Evolutionary conservation across 352 stramenopile genomes (phyloP).

Genomic region (Pythium monospermum): DNA sequence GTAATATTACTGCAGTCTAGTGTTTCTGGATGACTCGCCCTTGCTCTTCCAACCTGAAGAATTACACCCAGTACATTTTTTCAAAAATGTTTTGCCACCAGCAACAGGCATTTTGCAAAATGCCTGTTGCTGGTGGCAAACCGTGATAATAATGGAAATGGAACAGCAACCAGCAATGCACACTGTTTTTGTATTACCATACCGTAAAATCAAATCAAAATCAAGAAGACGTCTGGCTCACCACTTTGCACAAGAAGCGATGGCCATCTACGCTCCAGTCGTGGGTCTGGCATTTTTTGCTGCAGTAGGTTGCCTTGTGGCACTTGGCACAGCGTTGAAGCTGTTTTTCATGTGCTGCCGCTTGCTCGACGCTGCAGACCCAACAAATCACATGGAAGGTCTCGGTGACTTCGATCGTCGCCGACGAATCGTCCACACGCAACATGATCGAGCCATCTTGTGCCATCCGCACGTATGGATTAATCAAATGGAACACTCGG

Average conservation of each 20-base stretch:
- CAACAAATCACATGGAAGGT: constrained; percentile 3
- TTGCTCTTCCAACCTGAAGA: too few species aligned
- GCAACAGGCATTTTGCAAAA: too few species aligned
- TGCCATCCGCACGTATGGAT: constrained; percentile 8
- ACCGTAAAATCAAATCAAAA: too few species aligned
- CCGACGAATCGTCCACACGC: constrained; percentile 5
- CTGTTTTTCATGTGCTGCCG: not conserved
- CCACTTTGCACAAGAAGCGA: not conserved
- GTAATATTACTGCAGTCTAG: too few species aligned
- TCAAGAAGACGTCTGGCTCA: not conserved
- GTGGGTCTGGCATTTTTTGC: not conserved
- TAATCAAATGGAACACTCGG: not conserved
- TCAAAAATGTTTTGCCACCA: too few species aligned
- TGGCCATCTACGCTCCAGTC: not conserved
- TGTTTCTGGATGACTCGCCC: too few species aligned
- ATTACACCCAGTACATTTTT: too few species aligned
- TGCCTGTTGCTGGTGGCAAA: too few species aligned
- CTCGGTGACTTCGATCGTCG: constrained; percentile 2
- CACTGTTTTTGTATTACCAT: too few species aligned
- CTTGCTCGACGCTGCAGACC: constrained; percentile 2
- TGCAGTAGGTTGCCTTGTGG: not conserved
- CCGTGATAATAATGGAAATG: too few species aligned
- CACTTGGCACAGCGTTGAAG: constrained; percentile 5
- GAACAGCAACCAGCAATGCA: too few species aligned
- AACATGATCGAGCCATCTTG: constrained; percentile 5